Evolutionary conservation across 768 basidiomycete species (phyloP), one percentile per base, ranked within the genome.

Genomic region (Fibroporia radiculosa): DNA sequence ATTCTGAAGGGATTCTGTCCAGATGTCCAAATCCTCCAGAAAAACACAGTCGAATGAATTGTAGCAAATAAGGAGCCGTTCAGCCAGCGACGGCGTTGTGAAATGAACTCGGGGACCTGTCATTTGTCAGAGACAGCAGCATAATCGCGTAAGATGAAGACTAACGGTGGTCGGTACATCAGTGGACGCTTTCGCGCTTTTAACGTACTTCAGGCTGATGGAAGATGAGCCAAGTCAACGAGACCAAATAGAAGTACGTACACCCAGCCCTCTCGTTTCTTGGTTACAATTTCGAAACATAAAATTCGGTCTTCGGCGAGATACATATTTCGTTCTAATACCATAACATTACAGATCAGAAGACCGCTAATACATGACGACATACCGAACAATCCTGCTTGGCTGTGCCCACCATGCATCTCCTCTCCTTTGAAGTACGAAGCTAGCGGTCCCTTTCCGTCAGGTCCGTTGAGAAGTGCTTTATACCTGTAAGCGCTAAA

Each of bases 341-440:
- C 6, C 3, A 31, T 25, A 50, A 38, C 44, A 41, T 14, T 12
- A 13, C 5, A 4, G 10, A 44, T 23, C 37, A 18, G 8, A 11
- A 18, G 12, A 22, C 7, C 0, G 6, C n/a, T 16, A 2, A 28
- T 6, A 11, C 3, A 34, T 1, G 3, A 7, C 3, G 20, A 45
- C 62, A 35, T 37, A 67, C 72, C 72, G 49, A 89, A 89, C 24
- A 90, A 69, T 26, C 85, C 83, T 29, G 87, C 87, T 35, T 66
- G 64, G 49, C 67, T 75, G 25, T 61, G 52, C 20, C 70, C 75
- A 26, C 77, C 79, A 51, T 90, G 87, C 78, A 96, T 82, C 2
- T 79, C 72, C 62, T 96, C 92, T 23, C 93, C 93, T 67, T 84
- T 90, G 71, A 95, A 95, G 69, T 95, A 95, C 0, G 84, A 87